These are phyloP conservation scores for Rubia tinctorum DNA, from an alignment of 305 asterid species.

Conservation along the genomic window DNA sequence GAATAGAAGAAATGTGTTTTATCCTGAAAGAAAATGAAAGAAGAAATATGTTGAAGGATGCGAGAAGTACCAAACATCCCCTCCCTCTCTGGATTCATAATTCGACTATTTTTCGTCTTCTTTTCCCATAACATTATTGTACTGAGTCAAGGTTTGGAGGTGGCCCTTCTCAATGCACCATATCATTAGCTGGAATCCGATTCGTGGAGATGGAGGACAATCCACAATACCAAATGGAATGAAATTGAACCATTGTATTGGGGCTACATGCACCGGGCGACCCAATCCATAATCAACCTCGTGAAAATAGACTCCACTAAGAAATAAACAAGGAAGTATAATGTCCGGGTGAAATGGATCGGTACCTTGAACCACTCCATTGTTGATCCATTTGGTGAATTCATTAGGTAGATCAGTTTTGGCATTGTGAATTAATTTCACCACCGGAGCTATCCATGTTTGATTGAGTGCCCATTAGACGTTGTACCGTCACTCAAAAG, in stretches of 20 bases:
- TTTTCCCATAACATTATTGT: neutral
- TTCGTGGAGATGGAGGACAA: constrained; percentile 23
- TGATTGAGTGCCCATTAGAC: constrained; percentile 18
- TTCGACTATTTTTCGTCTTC: neutral
- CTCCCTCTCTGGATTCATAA: no score
- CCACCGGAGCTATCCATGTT: constrained; percentile 26
- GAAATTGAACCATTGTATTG: constrained; percentile 42
- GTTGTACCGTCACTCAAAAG: constrained; percentile 30
- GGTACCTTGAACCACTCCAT: constrained; percentile 4
- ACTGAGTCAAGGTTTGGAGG: constrained; percentile 17
- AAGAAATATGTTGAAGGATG: no score
- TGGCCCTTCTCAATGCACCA: constrained; percentile 47
- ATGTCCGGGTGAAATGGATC: constrained; percentile 36
- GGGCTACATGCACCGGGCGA: constrained; percentile 36
- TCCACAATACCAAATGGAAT: constrained; percentile 45
- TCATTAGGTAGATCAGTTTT: constrained; percentile 28
- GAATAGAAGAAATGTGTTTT: no score
- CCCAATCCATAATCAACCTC: constrained; percentile 59
- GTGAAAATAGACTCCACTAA: constrained; percentile 48
- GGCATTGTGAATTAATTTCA: constrained; percentile 45
- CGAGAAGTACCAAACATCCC: no score
- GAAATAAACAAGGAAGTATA: constrained; percentile 43
- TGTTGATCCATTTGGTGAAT: constrained; percentile 31
- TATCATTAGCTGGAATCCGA: constrained; percentile 46
- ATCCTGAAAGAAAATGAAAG: no score